phyloP scores from a whole-genome alignment of 2,329 filamentous ascomycete genomes.

The Penicillium brasilianum region DNA sequence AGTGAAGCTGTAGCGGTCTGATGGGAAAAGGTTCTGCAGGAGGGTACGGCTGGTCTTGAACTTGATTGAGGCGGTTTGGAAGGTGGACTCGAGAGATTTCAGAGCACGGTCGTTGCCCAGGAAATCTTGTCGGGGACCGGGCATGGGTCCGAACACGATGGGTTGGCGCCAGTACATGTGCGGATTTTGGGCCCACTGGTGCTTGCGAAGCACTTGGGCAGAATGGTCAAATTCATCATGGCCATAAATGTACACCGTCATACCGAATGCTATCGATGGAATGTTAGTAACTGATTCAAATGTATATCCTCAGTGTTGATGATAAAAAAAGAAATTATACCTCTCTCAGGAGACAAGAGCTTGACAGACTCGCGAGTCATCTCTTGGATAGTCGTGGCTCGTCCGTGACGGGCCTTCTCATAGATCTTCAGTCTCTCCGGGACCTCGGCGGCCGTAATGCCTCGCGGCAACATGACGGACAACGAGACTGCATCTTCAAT shows the following conservation, averaged over 20 bases:
- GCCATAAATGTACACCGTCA: constrained; percentile 58
- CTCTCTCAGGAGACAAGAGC: constrained; percentile 22
- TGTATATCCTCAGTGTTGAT: too few species aligned
- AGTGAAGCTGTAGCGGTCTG: constrained; percentile 49
- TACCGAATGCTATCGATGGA: constrained; percentile 30
- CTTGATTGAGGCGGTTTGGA: constrained; percentile 54
- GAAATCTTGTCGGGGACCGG: constrained; percentile 50
- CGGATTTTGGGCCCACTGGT: constrained; percentile 51
- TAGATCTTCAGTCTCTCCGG: constrained; percentile 64
- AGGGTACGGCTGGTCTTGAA: constrained; percentile 58
- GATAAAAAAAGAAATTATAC: too few species aligned
- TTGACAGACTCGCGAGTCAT: constrained; percentile 54
- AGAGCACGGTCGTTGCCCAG: constrained; percentile 26
- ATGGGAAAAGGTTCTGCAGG: constrained; percentile 56
- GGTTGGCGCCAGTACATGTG: constrained; percentile 53
- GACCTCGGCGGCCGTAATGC: constrained; percentile 54
- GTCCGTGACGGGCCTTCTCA: constrained; percentile 61
- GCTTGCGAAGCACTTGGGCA: constrained; percentile 54
- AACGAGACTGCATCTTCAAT: constrained; percentile 71
- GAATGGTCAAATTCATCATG: constrained; percentile 65
- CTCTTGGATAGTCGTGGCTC: constrained; percentile 64
- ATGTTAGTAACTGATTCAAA: too few species aligned
- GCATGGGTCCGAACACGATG: constrained; percentile 54
- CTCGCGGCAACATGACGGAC: constrained; percentile 59
- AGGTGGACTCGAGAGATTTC: constrained; percentile 43